A percentile compares a stretch with the other conserved stretches of the same genome.
These are phyloP conservation scores for Nakazawaea wyomingensis DNA, from an alignment of 805 yeast species.

Conservation along the genomic window DNA sequence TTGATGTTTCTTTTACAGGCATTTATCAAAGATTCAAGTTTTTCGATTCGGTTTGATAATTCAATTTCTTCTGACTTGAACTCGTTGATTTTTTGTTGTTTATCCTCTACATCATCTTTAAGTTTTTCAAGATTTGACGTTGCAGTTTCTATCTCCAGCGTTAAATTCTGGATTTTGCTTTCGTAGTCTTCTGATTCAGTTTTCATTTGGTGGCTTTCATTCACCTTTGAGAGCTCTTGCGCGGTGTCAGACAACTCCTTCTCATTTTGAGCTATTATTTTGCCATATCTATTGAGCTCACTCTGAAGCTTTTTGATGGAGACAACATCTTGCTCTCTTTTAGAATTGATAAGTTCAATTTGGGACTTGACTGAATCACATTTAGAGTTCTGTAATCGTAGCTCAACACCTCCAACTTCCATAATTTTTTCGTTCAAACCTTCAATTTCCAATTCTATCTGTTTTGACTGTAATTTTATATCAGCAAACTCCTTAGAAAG, in stretches of 20 bases:
- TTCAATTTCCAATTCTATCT: constrained; percentile 50
- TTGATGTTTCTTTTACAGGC: constrained; percentile 35
- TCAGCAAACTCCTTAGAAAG: constrained; percentile 16
- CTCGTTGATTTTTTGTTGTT: constrained; percentile 42
- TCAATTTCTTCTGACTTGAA: constrained; percentile 65
- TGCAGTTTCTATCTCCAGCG: constrained; percentile 30
- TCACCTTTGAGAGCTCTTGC: constrained; percentile 30
- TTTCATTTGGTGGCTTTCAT: constrained; percentile 23
- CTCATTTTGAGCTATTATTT: constrained; percentile 40
- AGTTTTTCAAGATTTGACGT: constrained; percentile 35
- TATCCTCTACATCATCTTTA: constrained; percentile 35
- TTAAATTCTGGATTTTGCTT: constrained; percentile 24
- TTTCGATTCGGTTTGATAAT: constrained; percentile 57
- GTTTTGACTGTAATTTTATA: constrained; percentile 50
- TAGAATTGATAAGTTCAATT: constrained; percentile 53
- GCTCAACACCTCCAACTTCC: constrained; percentile 86
- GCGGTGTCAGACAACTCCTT: constrained; percentile 37
- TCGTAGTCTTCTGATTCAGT: constrained; percentile 28
- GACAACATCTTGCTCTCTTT: constrained; percentile 51
- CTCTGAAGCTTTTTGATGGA: constrained; percentile 56
- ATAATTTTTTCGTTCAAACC: constrained; percentile 70
- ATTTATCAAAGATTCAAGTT: constrained; percentile 35
- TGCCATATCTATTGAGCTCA: constrained; percentile 52
- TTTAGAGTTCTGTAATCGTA: constrained; percentile 73
- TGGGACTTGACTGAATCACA: constrained; percentile 72